phyloP scores from a whole-genome alignment of 179 eudicot species.

The Spergularia azorica region DNA sequence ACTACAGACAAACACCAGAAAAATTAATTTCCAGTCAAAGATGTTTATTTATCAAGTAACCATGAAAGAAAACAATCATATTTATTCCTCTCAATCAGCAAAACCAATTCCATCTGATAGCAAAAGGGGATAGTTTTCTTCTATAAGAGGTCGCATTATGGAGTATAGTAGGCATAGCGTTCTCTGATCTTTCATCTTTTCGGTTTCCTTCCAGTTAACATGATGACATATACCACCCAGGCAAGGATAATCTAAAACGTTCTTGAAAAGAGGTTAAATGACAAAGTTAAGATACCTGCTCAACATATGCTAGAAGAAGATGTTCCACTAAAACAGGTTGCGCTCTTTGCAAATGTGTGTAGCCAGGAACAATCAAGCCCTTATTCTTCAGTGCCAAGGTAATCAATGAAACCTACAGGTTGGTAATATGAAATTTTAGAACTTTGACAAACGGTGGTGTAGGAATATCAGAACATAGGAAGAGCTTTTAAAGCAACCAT shows the following conservation, averaged over 20 bases:
- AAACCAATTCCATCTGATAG: background rate
- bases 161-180: background rate
- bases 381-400: conserved; percentile 75
- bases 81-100: background rate
- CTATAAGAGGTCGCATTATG: background rate
- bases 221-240: background rate
- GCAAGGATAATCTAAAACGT: background rate
- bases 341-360: conserved; percentile 97
- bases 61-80: background rate
- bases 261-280: background rate
- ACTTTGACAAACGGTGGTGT: background rate
- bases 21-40: background rate
- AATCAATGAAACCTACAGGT: conserved; percentile 67
- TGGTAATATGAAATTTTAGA: conserved; percentile 9
- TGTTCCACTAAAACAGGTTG: conserved; percentile 90
- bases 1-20: conserved; percentile 42
- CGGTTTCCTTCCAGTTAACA: background rate
- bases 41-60: background rate
- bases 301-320: conserved; percentile 92
- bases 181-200: background rate
- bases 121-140: background rate
- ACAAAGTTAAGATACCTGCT: conserved; percentile 57
- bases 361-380: conserved; percentile 93
- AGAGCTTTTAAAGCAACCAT: background rate
- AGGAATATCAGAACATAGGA: background rate